Base-by-base conservation (phyloP, 1,139 yeast genomes). In the Pneumocystis sp. region DNA sequence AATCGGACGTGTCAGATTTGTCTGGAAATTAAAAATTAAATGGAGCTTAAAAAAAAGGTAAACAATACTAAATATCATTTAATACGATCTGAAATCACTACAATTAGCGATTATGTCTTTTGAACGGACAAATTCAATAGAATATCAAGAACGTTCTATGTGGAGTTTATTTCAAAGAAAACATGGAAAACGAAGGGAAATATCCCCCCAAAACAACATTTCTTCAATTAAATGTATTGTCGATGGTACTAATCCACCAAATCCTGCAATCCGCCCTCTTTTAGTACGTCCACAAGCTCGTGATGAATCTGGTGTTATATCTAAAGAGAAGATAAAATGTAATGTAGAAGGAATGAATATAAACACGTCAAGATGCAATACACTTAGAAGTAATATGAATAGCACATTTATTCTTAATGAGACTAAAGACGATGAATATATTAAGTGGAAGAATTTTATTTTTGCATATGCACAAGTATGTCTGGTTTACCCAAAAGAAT, bases 381-480 rank as follows among this genome's bases (percentile, higher is more conserved):
- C n/a, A 12, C 21, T 12, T 3, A 29, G 21, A 12, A 12, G 21
- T 25, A 15, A 25, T 25, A 21, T 2, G 15, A 21, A 7, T 8
- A 42, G 8, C 21, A 3, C 19, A 12, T 21, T 17, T 10, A 21
- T 17, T 3, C 19, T 12, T 21, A 31, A 59, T 39, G 45, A 39
- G 4, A 12, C 12, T 39, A 21, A 31, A 21, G 34, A 34, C 29
- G 62, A 61, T 12, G 60, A 42, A n/a, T 37, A 25, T 40, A 44
- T 19, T 21, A 50, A 35, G 25, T 61, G 57, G 60, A 35, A 57
- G 21, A 29, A 63, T 40, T 34, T 17, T 3, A 29, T 57, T 37
- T 34, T 34, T 34, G 45, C 39, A 37, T 39, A 37, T 44, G 29
- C 59, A 44, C 59, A 63, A 37, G 42, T 63, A 63, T 63, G 56